Evolutionary conservation across 1,284 basidiomycete genomes (phyloP), one percentile per base, ranked within the genome.

Genomic region (Tremellales sp.): DNA sequence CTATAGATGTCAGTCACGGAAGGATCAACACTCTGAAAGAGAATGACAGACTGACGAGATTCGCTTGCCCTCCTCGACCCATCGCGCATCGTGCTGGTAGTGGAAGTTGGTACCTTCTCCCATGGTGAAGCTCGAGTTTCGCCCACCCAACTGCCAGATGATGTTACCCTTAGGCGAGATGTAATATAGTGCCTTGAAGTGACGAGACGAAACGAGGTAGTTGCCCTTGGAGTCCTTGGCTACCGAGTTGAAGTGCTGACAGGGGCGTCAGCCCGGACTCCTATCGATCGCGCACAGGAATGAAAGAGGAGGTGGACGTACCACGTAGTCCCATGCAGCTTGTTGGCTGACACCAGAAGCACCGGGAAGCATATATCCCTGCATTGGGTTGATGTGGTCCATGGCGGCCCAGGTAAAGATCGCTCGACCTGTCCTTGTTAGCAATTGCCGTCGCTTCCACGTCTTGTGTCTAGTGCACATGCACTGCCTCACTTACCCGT

Each of bases 131-230:
- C 52, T 54, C 8, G 62, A 61, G 45, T 70, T 59, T 45, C 53
- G 58, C 12, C 69, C 67, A 3, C 61, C 60, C 8, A 73, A 44
- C 7, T 44, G 52, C 70, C 70, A 73, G 21, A 73, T 42, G 21
- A 71, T 54, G 1, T 49, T 39, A 4, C 69, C 68, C 2, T 53
- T 51, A 2, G 19, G 11, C 8, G 54, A 49, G 45, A 72, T 46
- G 45, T 71, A 67, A 53, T 68, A 73, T 2, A 68, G 21, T 0
- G 69, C 61, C 24, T 64, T 53, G 21, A 60, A 60, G 42, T 72
- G 69, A 8, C 72, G 55, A 1, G 63, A 58, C 0, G 62, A 64
- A 49, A 72, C 48, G n/a, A 73, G 47, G 49, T 62, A 73, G 53
- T 72, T 70, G 39, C 69, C 70, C 17, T 40, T 19, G 17, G 25